phyloP scores from a whole-genome alignment of 805 yeast genomes.

The Ogataea paraovalis region DNA sequence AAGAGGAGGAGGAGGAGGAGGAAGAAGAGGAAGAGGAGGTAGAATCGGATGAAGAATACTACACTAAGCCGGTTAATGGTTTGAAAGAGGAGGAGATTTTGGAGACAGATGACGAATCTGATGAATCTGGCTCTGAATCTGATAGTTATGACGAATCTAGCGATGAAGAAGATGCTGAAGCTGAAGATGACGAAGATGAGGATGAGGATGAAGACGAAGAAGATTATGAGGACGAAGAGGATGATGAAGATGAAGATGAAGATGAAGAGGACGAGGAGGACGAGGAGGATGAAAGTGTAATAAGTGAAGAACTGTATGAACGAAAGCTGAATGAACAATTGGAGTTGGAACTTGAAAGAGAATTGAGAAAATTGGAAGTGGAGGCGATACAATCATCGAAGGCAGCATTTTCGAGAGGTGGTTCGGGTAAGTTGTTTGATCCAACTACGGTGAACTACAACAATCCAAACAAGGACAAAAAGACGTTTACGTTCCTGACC shows the following conservation, averaged over 20 bases:
- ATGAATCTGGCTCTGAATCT: not conserved
- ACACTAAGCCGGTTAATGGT: not conserved
- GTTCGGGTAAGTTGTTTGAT: too few species aligned
- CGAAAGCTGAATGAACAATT: constrained; percentile 4
- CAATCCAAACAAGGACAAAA: not conserved
- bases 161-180: constrained; percentile 17
- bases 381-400: not conserved
- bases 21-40: constrained; percentile 1
- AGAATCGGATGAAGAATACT: not conserved
- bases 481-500: constrained; percentile 49
- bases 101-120: not conserved
- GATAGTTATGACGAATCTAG: not conserved
- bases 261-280: constrained; percentile 23
- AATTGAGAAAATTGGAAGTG: constrained; percentile 17
- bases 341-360: constrained; percentile 1
- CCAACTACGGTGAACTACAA: not conserved
- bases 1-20: constrained; percentile 15
- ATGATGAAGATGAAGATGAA: constrained; percentile 10
- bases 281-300: constrained; percentile 13
- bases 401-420: constrained; percentile 22
- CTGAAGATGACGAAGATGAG: constrained; percentile 13
- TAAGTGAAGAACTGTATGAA: constrained; percentile 12
- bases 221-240: constrained; percentile 13
- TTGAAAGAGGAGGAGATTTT: not conserved
- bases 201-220: constrained; percentile 18